Conservation (phyloP, 108 stramenopile species). For the Tribonema minus region DNA sequence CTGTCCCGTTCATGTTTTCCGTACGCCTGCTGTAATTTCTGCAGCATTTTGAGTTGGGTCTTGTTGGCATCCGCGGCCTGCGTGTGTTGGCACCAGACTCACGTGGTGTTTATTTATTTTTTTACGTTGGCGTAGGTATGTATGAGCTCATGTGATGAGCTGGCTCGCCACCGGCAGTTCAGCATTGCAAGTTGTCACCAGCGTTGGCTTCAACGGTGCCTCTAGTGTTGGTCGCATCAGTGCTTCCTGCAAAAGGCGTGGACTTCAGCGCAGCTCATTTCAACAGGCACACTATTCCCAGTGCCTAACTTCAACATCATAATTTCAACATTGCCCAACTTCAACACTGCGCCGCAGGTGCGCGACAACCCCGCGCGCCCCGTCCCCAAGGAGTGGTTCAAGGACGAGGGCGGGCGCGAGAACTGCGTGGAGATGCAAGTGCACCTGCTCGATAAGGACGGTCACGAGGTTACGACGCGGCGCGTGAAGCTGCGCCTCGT, state of each 20-base stretch:
- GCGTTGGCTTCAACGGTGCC: background rate
- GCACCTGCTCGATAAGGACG: conserved; percentile 56
- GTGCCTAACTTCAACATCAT: background rate
- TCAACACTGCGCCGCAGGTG: conserved; percentile 4
- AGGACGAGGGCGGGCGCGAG: conserved; percentile 82
- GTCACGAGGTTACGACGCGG: conserved; percentile 42
- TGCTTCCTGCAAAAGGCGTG: background rate
- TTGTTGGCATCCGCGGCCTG: too few species aligned
- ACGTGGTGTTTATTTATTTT: too few species aligned
- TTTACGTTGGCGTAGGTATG: too few species aligned
- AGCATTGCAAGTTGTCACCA: background rate
- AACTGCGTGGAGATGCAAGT: conserved; percentile 71
- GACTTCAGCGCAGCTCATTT: background rate
- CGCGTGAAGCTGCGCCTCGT: conserved; percentile 52
- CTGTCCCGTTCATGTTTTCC: background rate
- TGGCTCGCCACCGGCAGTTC: background rate
- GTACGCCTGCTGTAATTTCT: background rate
- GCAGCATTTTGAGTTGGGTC: too few species aligned
- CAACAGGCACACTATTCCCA: background rate
- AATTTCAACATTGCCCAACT: background rate
- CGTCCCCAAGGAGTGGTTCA: conserved; percentile 70
- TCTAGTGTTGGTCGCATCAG: background rate
- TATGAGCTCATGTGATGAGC: too few species aligned
- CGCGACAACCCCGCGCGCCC: conserved; percentile 26
- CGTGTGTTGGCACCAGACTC: too few species aligned